Conservation (phyloP, 2,329 filamentous ascomycete species). For the Amauroascus verrucosus region DNA sequence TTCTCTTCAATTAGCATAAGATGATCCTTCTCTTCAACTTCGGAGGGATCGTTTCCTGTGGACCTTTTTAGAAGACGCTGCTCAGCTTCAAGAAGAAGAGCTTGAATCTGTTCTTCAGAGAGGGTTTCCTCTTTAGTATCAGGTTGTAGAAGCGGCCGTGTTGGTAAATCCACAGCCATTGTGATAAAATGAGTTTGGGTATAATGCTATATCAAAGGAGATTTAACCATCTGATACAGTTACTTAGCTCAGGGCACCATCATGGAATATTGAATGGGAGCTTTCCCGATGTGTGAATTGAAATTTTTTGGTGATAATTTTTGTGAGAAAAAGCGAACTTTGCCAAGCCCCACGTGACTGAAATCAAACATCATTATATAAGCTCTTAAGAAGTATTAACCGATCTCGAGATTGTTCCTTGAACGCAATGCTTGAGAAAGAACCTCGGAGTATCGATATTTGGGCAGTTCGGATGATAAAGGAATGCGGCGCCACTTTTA, state of each 20-base stretch:
- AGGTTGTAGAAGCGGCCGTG: background rate
- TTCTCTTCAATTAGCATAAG: conserved; percentile 12
- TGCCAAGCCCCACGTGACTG: background rate
- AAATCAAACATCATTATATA: no score
- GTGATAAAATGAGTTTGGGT: background rate
- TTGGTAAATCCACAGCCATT: background rate
- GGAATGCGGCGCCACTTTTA: no score
- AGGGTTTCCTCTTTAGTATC: conserved; percentile 35
- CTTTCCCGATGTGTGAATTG: background rate
- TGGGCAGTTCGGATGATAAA: no score
- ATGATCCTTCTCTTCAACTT: conserved; percentile 13
- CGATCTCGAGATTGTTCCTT: no score
- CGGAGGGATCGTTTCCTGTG: conserved; percentile 6
- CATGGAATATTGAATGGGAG: background rate
- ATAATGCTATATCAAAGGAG: background rate
- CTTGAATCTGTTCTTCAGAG: conserved; percentile 53
- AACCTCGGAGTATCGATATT: no score
- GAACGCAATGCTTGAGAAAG: no score
- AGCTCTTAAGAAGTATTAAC: no score
- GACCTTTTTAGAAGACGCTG: conserved; percentile 38
- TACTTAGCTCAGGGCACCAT: background rate
- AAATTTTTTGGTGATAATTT: background rate
- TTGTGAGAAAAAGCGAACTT: background rate
- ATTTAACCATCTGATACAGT: background rate
- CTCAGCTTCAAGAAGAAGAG: conserved; percentile 55